Conservation (phyloP, 2,329 filamentous ascomycete species). For the Polychaeton citri region DNA sequence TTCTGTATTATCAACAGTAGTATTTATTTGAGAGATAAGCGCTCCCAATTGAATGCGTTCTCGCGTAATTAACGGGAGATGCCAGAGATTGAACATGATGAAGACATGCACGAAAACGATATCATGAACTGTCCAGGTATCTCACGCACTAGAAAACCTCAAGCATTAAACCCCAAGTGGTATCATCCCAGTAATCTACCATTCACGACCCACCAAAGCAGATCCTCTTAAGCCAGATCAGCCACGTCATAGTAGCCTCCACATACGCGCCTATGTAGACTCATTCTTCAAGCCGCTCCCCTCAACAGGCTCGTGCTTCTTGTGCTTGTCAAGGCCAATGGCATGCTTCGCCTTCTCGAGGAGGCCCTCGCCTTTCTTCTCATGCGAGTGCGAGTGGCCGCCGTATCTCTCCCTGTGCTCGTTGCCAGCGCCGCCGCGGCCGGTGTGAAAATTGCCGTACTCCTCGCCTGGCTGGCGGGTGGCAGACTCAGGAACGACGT, state of each 20-base stretch:
- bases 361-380: conserved; percentile 19
- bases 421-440: conserved; percentile 35
- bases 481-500: conserved; percentile 31
- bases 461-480: conserved; percentile 19
- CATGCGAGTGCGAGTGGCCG: conserved; percentile 27
- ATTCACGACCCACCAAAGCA: not conserved
- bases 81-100: conserved; percentile 2
- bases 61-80: no score
- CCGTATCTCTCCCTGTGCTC: conserved; percentile 35
- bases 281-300: not conserved
- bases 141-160: no score
- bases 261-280: not conserved
- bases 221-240: not conserved
- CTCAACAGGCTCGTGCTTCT: not conserved
- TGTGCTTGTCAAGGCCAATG: conserved; percentile 9
- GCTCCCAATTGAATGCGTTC: no score
- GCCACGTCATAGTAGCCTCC: not conserved
- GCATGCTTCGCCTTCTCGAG: conserved; percentile 32
- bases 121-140: not conserved
- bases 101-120: not conserved
- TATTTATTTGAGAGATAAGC: no score
- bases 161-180: no score
- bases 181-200: not conserved
- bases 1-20: no score
- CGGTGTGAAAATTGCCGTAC: conserved; percentile 34